Conservation (phyloP, 2,329 filamentous ascomycete species). For the Aureobasidium leucospermi region DNA sequence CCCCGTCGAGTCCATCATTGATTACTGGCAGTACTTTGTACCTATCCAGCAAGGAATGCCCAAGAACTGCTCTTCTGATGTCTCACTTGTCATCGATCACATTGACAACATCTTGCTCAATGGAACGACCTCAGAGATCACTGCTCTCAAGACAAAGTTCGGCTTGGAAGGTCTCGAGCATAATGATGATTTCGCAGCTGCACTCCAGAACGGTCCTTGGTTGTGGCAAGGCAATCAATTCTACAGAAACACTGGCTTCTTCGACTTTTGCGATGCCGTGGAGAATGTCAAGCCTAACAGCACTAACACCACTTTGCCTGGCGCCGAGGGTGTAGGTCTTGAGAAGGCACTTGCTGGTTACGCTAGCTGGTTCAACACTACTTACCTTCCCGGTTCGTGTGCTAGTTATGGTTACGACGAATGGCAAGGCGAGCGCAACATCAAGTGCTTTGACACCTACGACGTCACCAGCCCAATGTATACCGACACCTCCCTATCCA, state of each 20-base stretch:
- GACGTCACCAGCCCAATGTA: conserved; percentile 44
- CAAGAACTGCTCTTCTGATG: conserved; percentile 49
- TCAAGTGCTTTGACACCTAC: conserved; percentile 49
- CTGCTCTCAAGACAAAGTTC: conserved; percentile 45
- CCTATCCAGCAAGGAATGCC: conserved; percentile 53
- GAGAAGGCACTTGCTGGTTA: conserved; percentile 48
- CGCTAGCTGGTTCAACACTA: conserved; percentile 45
- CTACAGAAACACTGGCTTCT: conserved; percentile 38
- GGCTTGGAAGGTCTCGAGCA: conserved; percentile 44
- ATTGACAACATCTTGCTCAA: conserved; percentile 31
- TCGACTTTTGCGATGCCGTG: conserved; percentile 36
- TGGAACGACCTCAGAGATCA: conserved; percentile 27
- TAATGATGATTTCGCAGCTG: conserved; percentile 47
- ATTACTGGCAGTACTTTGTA: conserved; percentile 54
- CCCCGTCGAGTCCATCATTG: conserved; percentile 45
- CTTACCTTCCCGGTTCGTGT: conserved; percentile 43
- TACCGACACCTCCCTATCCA: conserved; percentile 42
- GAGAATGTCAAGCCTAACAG: conserved; percentile 21
- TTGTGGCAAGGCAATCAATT: conserved; percentile 51
- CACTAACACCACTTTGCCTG: conserved; percentile 26
- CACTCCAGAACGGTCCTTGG: conserved; percentile 50
- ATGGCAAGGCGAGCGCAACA: conserved; percentile 35
- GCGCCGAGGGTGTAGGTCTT: conserved; percentile 44
- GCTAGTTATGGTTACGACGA: conserved; percentile 40
- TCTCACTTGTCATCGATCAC: conserved; percentile 45